Evolutionary conservation across 2,329 filamentous ascomycete species (phyloP), one percentile per base, ranked within the genome.

Genomic region (Pseudogymnoascus pannorum): DNA sequence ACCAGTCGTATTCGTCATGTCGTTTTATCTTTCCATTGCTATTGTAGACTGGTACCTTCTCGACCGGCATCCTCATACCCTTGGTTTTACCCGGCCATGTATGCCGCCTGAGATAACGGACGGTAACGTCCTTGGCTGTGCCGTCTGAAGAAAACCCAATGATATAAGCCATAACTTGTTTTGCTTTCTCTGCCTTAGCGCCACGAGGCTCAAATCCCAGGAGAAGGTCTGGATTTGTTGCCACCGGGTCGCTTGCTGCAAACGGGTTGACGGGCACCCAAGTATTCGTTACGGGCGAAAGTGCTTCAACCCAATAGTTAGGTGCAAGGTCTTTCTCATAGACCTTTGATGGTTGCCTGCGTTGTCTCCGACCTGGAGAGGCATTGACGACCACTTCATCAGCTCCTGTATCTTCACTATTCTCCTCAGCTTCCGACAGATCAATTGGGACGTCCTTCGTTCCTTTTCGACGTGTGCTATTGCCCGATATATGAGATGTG

Each of bases 111-210:
- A 99, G 77, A 72, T 99, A 99, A 26, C 94, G 84, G 9, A 94
- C 87, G 0, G 94, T 99, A 14, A 99, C 89, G 71, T 99, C 94
- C 72, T 97, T 97, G 11, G 91, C 92, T 0, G 91, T 92, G 2
- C 90, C 91, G 70, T 97, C 92, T 2, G 84, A 75, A 0, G 89
- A 91, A 73, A 89, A 91, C 0, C 88, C 92, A 18, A 97, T 79
- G 2, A 96, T 83, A 69, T 99, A 99, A 51, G 90, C 89, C 69
- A 96, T 91, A 11, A 96, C 85, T 72, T 97, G 93, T 67, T 91
- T 93, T 0, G 88, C 85, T 68, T 88, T 91, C 33, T 96, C 91
- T 0, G 92, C 91, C 70, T 89, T 91, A 35, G 80, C 82, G 5
- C 93, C 92, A 12, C 91, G 86, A 12, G 92, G 90, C 68, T 97